Conservation (phyloP, 352 stramenopile species). For the Globisporangium cystogenes region DNA sequence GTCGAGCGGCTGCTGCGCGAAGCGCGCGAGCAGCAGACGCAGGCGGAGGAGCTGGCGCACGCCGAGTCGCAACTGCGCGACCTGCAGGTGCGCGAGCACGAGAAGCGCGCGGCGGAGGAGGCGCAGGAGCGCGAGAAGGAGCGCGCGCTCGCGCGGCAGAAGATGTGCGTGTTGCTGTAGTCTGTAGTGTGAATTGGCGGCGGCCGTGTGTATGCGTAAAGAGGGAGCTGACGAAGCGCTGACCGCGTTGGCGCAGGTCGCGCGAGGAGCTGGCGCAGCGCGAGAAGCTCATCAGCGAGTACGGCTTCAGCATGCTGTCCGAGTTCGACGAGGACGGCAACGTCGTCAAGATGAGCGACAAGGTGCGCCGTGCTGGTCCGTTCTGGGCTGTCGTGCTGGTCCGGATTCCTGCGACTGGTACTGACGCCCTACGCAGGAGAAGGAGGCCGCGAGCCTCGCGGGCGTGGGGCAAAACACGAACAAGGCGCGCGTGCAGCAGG, state of each 20-base stretch:
- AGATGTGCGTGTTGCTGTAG: conserved; percentile 38
- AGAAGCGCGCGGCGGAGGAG: conserved; percentile 55
- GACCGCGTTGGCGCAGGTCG: conserved; percentile 13
- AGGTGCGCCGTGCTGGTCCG: no score
- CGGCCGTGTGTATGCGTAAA: neutral
- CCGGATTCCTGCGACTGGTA: no score
- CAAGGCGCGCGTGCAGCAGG: conserved; percentile 31
- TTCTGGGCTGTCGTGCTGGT: no score
- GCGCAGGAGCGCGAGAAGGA: conserved; percentile 48
- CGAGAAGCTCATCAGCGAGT: conserved; percentile 77
- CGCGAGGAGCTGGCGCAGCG: conserved; percentile 56
- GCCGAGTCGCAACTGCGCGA: conserved; percentile 48
- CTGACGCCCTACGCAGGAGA: no score
- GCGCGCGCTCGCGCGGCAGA: conserved; percentile 54
- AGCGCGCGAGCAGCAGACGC: conserved; percentile 23
- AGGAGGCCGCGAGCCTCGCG: conserved; percentile 23
- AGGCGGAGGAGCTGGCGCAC: conserved; percentile 30
- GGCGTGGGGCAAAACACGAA: conserved; percentile 36
- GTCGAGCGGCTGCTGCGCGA: conserved; percentile 38
- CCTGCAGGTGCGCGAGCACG: conserved; percentile 45
- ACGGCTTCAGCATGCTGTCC: conserved; percentile 71
- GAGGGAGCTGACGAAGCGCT: no score
- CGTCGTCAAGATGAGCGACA: conserved; percentile 70
- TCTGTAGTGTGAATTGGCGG: neutral
- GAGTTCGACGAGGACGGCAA: conserved; percentile 85